Conservation (phyloP, 176 grass and related monocot genomes). For the Aegilops speltoides region DNA sequence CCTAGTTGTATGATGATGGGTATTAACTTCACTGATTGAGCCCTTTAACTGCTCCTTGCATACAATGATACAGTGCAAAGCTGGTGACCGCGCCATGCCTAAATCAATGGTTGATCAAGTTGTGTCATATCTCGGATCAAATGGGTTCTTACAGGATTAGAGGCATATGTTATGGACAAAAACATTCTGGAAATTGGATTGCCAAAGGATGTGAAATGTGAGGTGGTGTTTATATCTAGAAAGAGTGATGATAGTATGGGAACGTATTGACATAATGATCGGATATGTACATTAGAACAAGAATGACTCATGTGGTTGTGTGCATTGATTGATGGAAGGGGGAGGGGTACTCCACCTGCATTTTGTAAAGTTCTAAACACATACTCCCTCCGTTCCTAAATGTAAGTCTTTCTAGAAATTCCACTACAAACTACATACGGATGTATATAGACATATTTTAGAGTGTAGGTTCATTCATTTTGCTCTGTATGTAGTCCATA, state of each 20-base stretch:
- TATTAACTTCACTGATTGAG: neutral
- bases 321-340: too few species aligned
- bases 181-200: neutral
- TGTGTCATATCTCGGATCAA: slow-evolving; percentile 62
- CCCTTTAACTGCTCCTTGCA: slow-evolving; percentile 21
- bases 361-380: too few species aligned
- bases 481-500: too few species aligned
- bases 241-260: neutral
- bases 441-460: too few species aligned
- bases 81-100: slow-evolving; percentile 53
- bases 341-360: too few species aligned
- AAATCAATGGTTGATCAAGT: slow-evolving; percentile 71
- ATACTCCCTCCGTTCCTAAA: too few species aligned
- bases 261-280: neutral
- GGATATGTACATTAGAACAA: neutral
- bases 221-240: neutral
- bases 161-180: neutral
- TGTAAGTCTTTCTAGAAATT: too few species aligned
- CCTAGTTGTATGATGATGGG: neutral
- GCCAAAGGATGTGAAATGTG: neutral
- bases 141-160: slow-evolving; percentile 59
- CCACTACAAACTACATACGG: too few species aligned
- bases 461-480: too few species aligned
- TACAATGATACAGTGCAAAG: slow-evolving; percentile 77
- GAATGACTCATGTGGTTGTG: neutral